Evolutionary conservation across 2,329 filamentous ascomycete genomes (phyloP), one percentile per base, ranked within the genome.

Genomic region (Fusarium concolor): DNA sequence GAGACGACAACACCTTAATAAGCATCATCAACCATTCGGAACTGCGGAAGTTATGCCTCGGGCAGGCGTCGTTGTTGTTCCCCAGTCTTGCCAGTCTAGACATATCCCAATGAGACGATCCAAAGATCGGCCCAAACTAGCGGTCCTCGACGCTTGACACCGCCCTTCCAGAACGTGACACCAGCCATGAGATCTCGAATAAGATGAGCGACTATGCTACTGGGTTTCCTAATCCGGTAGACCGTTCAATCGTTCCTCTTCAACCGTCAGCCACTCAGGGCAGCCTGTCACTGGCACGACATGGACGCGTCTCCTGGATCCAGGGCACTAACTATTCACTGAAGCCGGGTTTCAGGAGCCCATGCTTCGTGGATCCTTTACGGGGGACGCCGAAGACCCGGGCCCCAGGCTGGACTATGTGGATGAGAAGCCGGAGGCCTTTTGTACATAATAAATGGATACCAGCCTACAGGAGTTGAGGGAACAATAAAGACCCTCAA

Each of bases 81-180:
- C 35, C 37, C 42, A 43, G 54, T 37, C 29, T 28, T 26, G 37
- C n/a, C n/a, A n/a, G n/a, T n/a, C n/a, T n/a, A 45, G 22, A 15
- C 56, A 26, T 28, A 63, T 63, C 39, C 20, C 51, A 60, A 41
- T 54, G 42, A 65, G 62, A 65, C 43, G 61, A 65, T 65, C 43
- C 55, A 31, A 26, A 38, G 44, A 66, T 65, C 54, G 49, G 29
- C 56, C 37, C 50, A 46, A 50, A 62, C 44, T 57, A 63, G 33
- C 59, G 46, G 37, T 28, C 62, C 56, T 50, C 20, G 20, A 45
- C 29, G 31, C 46, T 62, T 43, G 50, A 68, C 54, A 69, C 66
- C 67, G 53, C 67, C 67, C 67, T 70, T 70, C 67, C 63, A 70
- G 62, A 70, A 70, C 62, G 51, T 50, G 52, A 52, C 59, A 46